Percentiles rank a stretch among this genome's conserved stretches.
Conservation (phyloP, 139 green algal species). For the Pseudopediastrum boryanum region DNA sequence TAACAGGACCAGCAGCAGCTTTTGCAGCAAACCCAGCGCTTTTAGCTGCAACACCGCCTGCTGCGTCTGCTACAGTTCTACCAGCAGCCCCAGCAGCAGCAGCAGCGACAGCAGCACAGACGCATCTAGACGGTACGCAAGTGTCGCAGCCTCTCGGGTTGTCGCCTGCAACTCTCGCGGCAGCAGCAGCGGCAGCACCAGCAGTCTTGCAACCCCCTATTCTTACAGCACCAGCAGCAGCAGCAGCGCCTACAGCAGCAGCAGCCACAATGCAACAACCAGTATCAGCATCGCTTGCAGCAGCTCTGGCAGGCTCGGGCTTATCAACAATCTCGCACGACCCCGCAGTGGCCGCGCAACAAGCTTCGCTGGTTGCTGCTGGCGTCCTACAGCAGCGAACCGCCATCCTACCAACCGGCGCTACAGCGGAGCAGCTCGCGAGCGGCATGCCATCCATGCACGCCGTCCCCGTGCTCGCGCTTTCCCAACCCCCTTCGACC, state of each 20-base stretch:
- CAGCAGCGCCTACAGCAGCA: constrained; percentile 2
- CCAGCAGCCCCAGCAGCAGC: background rate
- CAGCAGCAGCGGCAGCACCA: background rate
- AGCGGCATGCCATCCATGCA: constrained; percentile 12
- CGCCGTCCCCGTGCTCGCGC: background rate
- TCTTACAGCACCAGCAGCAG: constrained; percentile 24
- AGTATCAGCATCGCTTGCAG: background rate
- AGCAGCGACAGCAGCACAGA: no score
- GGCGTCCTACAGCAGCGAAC: constrained; percentile 2
- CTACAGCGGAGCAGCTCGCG: constrained; percentile 32
- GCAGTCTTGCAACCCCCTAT: no score
- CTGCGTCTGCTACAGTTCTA: background rate
- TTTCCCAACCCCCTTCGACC: background rate
- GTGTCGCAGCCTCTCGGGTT: no score
- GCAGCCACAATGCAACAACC: background rate
- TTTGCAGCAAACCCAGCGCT: background rate
- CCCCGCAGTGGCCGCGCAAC: background rate
- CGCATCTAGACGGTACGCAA: no score
- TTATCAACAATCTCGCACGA: background rate
- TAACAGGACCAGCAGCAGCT: no score
- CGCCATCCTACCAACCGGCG: constrained; percentile 20
- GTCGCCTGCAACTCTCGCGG: no score
- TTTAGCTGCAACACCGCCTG: background rate
- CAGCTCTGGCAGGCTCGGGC: background rate
- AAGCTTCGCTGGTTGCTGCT: background rate